phyloP scores from a whole-genome alignment of 2,329 filamentous ascomycete genomes.

The Paracamarosporium sp. region DNA sequence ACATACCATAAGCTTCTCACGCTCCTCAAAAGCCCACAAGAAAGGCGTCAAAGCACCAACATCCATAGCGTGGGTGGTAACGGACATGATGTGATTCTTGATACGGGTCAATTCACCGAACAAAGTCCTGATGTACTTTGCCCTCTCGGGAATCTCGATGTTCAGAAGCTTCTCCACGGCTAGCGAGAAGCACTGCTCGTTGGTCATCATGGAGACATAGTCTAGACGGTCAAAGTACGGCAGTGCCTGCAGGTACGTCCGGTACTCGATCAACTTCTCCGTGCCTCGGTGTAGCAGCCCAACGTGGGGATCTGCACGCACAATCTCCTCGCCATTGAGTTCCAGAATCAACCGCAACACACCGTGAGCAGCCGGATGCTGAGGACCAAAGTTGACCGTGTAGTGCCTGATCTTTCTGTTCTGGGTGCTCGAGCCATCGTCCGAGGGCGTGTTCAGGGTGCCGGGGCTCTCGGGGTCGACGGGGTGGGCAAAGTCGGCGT shows the following conservation, averaged over 20 bases:
- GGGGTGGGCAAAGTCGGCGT: constrained; percentile 66
- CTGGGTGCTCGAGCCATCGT: constrained; percentile 55
- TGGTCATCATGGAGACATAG: constrained; percentile 99
- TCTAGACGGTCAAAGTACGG: constrained; percentile 99
- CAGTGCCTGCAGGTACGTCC: constrained; percentile 96
- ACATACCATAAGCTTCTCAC: constrained; percentile 97
- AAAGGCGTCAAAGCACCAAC: constrained; percentile 98
- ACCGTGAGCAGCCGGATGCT: constrained; percentile 98
- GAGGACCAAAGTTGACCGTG: constrained; percentile 98
- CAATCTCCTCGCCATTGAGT: constrained; percentile 95
- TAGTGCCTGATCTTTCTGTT: constrained; percentile 95
- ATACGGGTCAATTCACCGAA: constrained; percentile 95
- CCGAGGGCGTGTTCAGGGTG: constrained; percentile 52
- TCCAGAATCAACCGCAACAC: constrained; percentile 97
- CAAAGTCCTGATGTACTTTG: constrained; percentile 95
- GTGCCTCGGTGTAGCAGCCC: constrained; percentile 95
- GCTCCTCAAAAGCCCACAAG: constrained; percentile 99
- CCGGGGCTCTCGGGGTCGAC: constrained; percentile 53
- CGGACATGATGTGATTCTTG: constrained; percentile 97
- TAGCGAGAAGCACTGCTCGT: constrained; percentile 96
- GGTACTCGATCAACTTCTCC: constrained; percentile 99
- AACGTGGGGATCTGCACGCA: constrained; percentile 95
- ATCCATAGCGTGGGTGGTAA: constrained; percentile 97
- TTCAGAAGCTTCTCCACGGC: constrained; percentile 98
- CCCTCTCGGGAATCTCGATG: constrained; percentile 91